Percentiles rank a stretch among this genome's conserved stretches.
Evolutionary conservation across 345 rosid genomes (phyloP).

Genomic region (Nephelium lappaceum): DNA sequence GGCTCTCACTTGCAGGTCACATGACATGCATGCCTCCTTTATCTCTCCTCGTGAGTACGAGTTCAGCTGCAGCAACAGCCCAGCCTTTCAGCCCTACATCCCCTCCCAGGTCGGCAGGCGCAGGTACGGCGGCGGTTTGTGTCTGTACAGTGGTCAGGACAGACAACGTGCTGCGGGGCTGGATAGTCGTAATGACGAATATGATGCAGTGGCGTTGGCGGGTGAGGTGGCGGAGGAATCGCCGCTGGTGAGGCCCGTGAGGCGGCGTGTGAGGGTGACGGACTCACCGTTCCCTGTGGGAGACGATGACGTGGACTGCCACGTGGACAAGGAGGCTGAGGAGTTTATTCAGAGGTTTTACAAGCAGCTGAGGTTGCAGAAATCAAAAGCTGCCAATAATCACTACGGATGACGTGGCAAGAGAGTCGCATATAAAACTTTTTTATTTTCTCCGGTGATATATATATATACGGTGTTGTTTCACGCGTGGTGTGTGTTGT

Average conservation of each 20-base stretch:
- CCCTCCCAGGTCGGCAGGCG: conserved; percentile 13
- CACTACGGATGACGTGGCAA: conserved; percentile 1
- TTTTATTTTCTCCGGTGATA: no score
- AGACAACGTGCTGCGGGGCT: neutral
- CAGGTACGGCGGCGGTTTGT: neutral
- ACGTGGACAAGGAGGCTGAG: conserved; percentile 46
- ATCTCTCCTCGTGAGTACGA: conserved; percentile 38
- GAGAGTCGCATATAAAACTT: neutral
- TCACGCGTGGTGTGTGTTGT: no score
- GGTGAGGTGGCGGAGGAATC: conserved; percentile 17
- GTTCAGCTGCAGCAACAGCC: conserved; percentile 47
- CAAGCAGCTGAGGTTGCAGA: conserved; percentile 40
- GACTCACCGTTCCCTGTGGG: conserved; percentile 42
- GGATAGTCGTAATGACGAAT: neutral
- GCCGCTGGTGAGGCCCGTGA: conserved; percentile 30
- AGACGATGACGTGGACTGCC: conserved; percentile 23
- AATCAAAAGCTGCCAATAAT: neutral
- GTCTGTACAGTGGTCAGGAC: neutral
- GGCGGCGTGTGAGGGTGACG: conserved; percentile 35
- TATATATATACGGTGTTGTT: no score
- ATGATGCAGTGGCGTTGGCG: conserved; percentile 12
- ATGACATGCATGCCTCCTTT: conserved; percentile 25
- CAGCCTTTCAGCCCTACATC: conserved; percentile 12
- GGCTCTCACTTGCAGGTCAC: conserved; percentile 20
- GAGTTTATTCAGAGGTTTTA: conserved; percentile 43